A percentile compares a stretch with the other conserved stretches of the same genome.
Conservation (phyloP, 2,329 filamentous ascomycete species). For the Xylariaceae sp. region DNA sequence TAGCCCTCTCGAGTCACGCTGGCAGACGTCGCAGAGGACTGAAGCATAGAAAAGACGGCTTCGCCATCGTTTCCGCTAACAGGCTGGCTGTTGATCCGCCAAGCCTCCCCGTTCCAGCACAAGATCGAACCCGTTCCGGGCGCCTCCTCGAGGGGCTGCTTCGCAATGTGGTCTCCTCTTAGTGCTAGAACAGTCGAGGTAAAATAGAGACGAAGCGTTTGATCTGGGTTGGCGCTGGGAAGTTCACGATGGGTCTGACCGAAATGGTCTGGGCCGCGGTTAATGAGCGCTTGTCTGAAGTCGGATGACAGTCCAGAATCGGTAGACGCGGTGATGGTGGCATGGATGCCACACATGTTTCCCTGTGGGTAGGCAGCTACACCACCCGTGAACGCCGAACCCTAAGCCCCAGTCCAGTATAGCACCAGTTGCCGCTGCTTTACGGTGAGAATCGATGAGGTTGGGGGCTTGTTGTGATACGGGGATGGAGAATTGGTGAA, state of each 20-base stretch:
- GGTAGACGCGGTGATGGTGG: slow-evolving; percentile 40
- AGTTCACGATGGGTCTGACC: slow-evolving; percentile 39
- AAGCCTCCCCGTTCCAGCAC: slow-evolving; percentile 98
- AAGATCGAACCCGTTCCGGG: slow-evolving; percentile 57
- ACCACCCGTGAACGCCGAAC: neutral
- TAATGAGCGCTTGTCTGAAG: slow-evolving; percentile 46
- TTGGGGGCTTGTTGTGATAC: neutral
- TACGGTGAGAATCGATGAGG: neutral
- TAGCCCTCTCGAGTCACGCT: slow-evolving; percentile 29
- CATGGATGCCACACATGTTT: slow-evolving; percentile 60
- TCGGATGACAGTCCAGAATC: slow-evolving; percentile 34
- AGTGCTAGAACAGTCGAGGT: slow-evolving; percentile 85
- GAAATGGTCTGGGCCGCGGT: slow-evolving; percentile 57
- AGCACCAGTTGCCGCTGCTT: neutral
- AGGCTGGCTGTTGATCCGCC: slow-evolving; percentile 59
- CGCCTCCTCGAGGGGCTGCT: slow-evolving; percentile 66
- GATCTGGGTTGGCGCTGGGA: slow-evolving; percentile 24
- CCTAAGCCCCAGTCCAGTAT: neutral
- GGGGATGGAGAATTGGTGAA: neutral
- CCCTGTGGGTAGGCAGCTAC: neutral
- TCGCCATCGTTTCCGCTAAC: slow-evolving; percentile 78
- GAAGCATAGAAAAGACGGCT: slow-evolving; percentile 54
- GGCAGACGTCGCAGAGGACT: slow-evolving; percentile 25
- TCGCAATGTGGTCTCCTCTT: slow-evolving; percentile 66
- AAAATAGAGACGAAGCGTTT: slow-evolving; percentile 46